Evolutionary conservation across 371 early-diverging fungal species (phyloP).

Genomic region (Actinomortierella ambigua): DNA sequence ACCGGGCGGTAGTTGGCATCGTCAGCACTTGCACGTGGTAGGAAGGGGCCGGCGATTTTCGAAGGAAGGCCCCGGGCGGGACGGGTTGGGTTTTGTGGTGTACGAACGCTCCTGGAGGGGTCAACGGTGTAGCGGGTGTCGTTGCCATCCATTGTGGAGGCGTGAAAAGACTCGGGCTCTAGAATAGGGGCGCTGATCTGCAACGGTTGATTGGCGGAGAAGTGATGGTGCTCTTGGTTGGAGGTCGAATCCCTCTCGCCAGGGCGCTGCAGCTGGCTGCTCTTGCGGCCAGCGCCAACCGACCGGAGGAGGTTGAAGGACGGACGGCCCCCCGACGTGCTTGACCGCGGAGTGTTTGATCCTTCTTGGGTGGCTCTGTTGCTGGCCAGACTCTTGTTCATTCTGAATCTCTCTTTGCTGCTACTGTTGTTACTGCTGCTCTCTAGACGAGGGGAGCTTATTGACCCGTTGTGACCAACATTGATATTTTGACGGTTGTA

Average conservation of each 20-base stretch:
- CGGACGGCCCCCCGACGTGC: conserved; percentile 19
- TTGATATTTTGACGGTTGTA: conserved; percentile 1
- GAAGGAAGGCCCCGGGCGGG: conserved; percentile 5
- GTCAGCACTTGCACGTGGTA: no score
- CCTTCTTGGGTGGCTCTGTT: no score
- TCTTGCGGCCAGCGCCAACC: conserved; percentile 22
- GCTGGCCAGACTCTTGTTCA: conserved; percentile 5
- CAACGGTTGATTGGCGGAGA: no score
- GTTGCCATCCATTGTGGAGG: neutral
- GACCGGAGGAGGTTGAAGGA: conserved; percentile 25
- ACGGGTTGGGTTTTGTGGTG: neutral
- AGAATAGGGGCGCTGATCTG: conserved; percentile 28
- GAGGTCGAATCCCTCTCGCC: neutral
- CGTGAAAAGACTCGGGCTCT: conserved; percentile 4
- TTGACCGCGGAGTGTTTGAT: conserved; percentile 14
- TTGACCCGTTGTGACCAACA: no score
- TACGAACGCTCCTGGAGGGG: neutral
- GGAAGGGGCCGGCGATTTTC: neutral
- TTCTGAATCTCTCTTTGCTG: conserved; percentile 9
- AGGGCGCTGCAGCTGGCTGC: conserved; percentile 16
- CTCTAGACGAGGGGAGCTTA: no score
- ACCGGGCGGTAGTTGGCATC: no score
- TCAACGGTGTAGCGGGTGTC: neutral
- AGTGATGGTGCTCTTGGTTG: neutral
- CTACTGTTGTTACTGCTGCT: conserved; percentile 15